A percentile compares a stretch with the other conserved stretches of the same genome.
phyloP scores from a whole-genome alignment of 2,329 filamentous ascomycete genomes.

The Macrophomina phaseolina region DNA sequence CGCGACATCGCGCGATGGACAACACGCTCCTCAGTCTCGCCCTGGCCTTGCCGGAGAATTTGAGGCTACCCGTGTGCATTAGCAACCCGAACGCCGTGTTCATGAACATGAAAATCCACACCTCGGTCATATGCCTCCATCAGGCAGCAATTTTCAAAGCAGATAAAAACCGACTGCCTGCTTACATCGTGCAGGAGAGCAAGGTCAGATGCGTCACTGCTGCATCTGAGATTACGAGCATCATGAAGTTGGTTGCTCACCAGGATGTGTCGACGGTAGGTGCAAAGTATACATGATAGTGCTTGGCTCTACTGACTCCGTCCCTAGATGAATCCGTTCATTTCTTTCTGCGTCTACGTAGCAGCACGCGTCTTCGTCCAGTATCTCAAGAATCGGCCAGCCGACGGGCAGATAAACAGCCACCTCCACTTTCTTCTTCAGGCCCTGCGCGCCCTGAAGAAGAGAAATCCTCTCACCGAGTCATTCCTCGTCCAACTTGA shows the following conservation, averaged over 20 bases:
- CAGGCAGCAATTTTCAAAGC: slow-evolving; percentile 98
- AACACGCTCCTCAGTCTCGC: slow-evolving; percentile 88
- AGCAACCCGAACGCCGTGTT: slow-evolving; percentile 86
- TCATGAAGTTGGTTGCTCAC: slow-evolving; percentile 95
- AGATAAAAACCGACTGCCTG: slow-evolving; percentile 81
- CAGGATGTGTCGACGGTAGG: slow-evolving; percentile 82
- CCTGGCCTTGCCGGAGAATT: slow-evolving; percentile 76
- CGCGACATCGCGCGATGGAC: slow-evolving; percentile 85
- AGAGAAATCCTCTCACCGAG: slow-evolving; percentile 87
- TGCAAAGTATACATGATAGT: slow-evolving; percentile 29
- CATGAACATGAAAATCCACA: slow-evolving; percentile 96
- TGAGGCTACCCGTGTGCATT: slow-evolving; percentile 79
- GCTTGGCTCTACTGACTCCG: slow-evolving; percentile 14
- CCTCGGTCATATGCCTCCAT: slow-evolving; percentile 95
- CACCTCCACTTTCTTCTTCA: slow-evolving; percentile 89
- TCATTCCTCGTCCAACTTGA: slow-evolving; percentile 94
- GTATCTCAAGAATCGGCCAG: slow-evolving; percentile 90
- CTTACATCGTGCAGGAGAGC: slow-evolving; percentile 82
- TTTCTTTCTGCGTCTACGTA: slow-evolving; percentile 96
- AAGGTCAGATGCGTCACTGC: slow-evolving; percentile 92
- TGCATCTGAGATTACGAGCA: slow-evolving; percentile 89
- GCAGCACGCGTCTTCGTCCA: slow-evolving; percentile 93
- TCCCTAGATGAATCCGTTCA: slow-evolving; percentile 87
- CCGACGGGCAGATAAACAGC: slow-evolving; percentile 77
- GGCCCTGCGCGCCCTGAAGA: slow-evolving; percentile 88